phyloP scores from a whole-genome alignment of 345 rosid species.

The Mallotus nudiflorus region DNA sequence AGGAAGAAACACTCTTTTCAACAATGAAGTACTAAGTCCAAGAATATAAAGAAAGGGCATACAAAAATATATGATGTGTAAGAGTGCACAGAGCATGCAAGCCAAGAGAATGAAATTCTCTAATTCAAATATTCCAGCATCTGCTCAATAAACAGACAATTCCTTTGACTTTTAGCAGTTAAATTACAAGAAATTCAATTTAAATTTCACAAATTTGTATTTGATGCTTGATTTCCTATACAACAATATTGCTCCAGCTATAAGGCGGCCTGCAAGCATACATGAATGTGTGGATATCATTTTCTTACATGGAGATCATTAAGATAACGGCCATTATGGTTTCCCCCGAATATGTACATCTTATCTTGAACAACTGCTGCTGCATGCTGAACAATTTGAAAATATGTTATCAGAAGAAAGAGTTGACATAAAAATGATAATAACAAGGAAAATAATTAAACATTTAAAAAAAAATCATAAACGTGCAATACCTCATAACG shows the following conservation, averaged over 20 bases:
- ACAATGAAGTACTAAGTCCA: neutral
- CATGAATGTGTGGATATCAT: neutral
- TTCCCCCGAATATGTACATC: conserved; percentile 95
- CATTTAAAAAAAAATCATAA: conserved; percentile 19
- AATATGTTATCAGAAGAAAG: conserved; percentile 22
- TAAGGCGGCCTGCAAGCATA: neutral
- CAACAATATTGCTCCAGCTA: neutral
- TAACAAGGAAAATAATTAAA: conserved; percentile 18
- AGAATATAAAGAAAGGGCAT: neutral
- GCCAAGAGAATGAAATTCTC: neutral
- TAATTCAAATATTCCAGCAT: neutral
- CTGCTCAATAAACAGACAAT: neutral
- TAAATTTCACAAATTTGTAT: neutral
- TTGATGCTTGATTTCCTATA: neutral
- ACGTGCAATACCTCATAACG: conserved; percentile 77
- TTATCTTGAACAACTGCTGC: conserved; percentile 86
- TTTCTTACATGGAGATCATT: conserved; percentile 88
- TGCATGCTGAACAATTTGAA: conserved; percentile 69
- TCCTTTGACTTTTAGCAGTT: neutral
- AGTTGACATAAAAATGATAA: conserved; percentile 5
- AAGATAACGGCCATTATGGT: conserved; percentile 97
- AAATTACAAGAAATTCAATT: neutral
- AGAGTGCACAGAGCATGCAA: neutral
- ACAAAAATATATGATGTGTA: neutral
- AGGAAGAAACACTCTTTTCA: neutral